Evolutionary conservation across 192 early-diverging fungal genomes (phyloP), one percentile per base, ranked within the genome.

Genomic region (Thamnidium elegans): DNA sequence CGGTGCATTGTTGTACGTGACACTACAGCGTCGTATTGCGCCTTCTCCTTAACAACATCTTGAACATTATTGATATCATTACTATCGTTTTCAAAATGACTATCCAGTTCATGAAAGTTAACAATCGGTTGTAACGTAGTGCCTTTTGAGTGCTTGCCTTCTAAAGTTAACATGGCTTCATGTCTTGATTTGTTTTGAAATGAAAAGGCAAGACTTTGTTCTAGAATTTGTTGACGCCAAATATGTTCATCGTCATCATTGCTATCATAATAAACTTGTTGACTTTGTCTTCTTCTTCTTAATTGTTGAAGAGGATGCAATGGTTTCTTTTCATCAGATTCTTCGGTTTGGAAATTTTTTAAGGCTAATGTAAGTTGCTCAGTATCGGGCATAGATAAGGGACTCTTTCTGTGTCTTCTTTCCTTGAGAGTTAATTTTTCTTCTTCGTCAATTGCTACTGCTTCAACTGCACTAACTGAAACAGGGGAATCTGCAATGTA

Each of bases 161-260:
- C 63, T 1, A 64, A 21, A 8, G 51, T 30, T 19, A 64, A 23
- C 63, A 64, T 64, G 20, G 63, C 63, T 17, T 64, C 63, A 14
- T 64, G 63, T 55, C 63, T 36, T 19, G 34, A 52, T 4, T 52
- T 51, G n/a, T 64, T 34, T 26, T 52, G 51, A 15, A 42, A 48
- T 1, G 46, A 48, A 19, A 15, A 48, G 0, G 46, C 46, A 6
- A 48, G 4, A 19, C 15, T 48, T 19, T 48, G 13, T 13, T 48
- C 46, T 13, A 48, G 14, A 17, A 48, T 14, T 19, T 48, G 46
- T 48, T 48, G 46, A 3, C 46, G 13, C 46, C 46, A 48, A 5
- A 48, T 1, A 17, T 2, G 15, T 48, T 48, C 46, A 6, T 14
- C 17, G 0, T 17, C 17, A 6, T 48, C 15, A 1, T 14, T 17